A percentile compares a stretch with the other conserved stretches of the same genome.
Conservation (phyloP, 2,329 filamentous ascomycete genomes). For the Capronia coronata region DNA sequence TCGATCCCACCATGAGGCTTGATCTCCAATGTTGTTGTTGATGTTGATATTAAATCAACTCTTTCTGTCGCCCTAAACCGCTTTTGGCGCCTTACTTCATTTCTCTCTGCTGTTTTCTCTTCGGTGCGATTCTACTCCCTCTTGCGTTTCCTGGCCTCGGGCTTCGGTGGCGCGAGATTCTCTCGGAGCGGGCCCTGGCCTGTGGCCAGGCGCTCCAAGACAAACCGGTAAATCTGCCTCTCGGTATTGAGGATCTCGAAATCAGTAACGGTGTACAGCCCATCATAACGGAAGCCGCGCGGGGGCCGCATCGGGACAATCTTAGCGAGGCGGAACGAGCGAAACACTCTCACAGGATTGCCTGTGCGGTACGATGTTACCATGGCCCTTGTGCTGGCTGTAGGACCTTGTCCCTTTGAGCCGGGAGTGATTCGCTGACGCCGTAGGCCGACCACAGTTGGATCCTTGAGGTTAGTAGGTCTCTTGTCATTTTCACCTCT, state of each 20-base stretch:
- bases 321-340: slow-evolving; percentile 35
- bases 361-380: slow-evolving; percentile 36
- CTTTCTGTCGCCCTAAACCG: no score
- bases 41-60: no score
- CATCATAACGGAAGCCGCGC: slow-evolving; percentile 52
- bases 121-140: no score
- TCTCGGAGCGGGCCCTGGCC: slow-evolving; percentile 23
- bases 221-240: slow-evolving; percentile 45
- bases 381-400: slow-evolving; percentile 38
- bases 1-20: no score
- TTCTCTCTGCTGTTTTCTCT: no score
- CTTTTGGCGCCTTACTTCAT: no score
- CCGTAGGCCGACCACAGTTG: neutral
- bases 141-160: neutral
- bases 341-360: slow-evolving; percentile 47
- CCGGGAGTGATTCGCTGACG: slow-evolving; percentile 16
- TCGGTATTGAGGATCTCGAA: slow-evolving; percentile 37
- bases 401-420: slow-evolving; percentile 27
- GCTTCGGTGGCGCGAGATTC: slow-evolving; percentile 1
- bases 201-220: slow-evolving; percentile 43
- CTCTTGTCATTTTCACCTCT: slow-evolving; percentile 29
- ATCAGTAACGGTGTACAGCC: slow-evolving; percentile 46
- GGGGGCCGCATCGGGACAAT: slow-evolving; percentile 41
- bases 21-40: no score
- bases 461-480: slow-evolving; percentile 21